Evolutionary conservation across 257 asterid species (phyloP).

Genomic region (Solanum boliviense): DNA sequence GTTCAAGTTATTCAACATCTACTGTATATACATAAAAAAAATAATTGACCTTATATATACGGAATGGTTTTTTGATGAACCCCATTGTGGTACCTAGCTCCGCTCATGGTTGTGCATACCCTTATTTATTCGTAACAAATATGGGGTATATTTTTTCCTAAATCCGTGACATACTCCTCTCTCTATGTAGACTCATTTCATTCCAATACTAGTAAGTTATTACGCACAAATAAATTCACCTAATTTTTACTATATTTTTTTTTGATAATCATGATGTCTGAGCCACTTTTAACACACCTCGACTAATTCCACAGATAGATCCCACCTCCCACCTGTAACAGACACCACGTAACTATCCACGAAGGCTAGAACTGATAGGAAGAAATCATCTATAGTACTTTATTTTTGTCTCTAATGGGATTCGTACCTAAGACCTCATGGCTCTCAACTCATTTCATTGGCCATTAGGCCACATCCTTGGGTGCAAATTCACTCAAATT

Average conservation of each 20-base stretch:
- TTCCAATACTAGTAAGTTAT: neutral
- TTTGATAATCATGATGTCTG: neutral
- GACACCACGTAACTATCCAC: neutral
- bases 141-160: neutral
- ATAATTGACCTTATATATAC: neutral
- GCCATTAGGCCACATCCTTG: neutral
- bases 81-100: neutral
- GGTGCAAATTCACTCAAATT: neutral
- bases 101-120: neutral
- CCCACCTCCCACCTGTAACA: neutral
- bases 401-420: neutral
- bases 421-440: neutral
- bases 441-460: neutral
- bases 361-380: neutral
- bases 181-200: neutral
- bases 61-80: neutral
- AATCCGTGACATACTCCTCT: neutral
- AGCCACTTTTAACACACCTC: neutral
- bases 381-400: neutral
- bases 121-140: neutral
- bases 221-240: neutral
- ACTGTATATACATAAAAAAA: neutral
- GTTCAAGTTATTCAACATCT: neutral
- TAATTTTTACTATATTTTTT: neutral
- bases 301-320: neutral